These are phyloP conservation scores for Limnanthes douglasii DNA, from an alignment of 345 rosid species.

Conservation along the genomic window DNA sequence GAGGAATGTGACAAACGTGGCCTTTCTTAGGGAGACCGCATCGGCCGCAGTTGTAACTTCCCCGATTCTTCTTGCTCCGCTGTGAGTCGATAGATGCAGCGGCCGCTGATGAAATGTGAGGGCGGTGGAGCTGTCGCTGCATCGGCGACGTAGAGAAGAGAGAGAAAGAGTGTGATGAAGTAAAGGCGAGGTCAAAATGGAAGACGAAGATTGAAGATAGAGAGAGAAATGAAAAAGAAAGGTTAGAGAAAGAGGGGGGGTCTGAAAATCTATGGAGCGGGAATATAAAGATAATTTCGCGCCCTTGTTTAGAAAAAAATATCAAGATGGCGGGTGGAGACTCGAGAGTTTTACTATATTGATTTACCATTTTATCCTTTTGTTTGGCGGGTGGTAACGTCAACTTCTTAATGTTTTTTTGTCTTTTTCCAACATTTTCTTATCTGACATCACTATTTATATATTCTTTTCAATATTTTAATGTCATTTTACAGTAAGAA, in stretches of 20 bases:
- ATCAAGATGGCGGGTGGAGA: too few relatives aligned
- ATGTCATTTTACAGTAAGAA: too few relatives aligned
- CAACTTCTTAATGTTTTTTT: too few relatives aligned
- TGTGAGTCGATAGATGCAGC: constrained; percentile 34
- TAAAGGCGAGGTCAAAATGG: constrained; percentile 1
- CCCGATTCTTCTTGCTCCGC: constrained; percentile 51
- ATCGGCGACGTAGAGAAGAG: constrained; percentile 8
- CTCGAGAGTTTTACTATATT: too few relatives aligned
- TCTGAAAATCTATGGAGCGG: too few relatives aligned
- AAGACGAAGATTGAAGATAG: neutral
- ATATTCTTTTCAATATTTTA: too few relatives aligned
- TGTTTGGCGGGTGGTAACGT: too few relatives aligned
- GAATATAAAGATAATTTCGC: too few relatives aligned
- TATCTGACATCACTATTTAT: too few relatives aligned
- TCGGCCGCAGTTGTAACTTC: constrained; percentile 92
- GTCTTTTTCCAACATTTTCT: too few relatives aligned
- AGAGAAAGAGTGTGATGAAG: neutral
- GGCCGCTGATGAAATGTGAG: constrained; percentile 38
- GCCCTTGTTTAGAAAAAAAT: too few relatives aligned
- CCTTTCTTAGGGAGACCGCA: constrained; percentile 97
- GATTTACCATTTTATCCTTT: too few relatives aligned
- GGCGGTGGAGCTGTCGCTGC: constrained; percentile 24
- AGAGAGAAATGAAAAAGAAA: constrained; percentile 9
- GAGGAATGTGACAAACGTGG: constrained; percentile 37
- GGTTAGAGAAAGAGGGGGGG: constrained; percentile 2